Evolutionary conservation across 306 rosid species (phyloP).

Genomic region (Cucumis cinereus): DNA sequence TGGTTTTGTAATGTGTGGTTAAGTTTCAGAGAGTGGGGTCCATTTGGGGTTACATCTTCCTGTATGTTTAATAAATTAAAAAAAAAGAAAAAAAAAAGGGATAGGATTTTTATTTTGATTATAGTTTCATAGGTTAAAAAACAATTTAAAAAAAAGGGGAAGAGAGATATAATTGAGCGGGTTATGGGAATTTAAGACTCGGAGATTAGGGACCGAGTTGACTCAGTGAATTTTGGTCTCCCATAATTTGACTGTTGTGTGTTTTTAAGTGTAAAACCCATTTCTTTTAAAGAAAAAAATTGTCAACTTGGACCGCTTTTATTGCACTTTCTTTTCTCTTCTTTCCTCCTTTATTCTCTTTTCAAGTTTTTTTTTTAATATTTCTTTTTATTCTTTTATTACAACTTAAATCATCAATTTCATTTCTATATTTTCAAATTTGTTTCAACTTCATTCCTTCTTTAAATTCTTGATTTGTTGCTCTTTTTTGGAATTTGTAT

Average conservation of each 20-base stretch:
- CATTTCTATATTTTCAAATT: background rate
- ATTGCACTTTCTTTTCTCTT: background rate
- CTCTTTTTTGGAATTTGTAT: no score
- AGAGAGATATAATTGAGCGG: background rate
- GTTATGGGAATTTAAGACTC: background rate
- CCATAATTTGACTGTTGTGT: background rate
- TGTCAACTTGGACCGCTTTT: constrained; percentile 7
- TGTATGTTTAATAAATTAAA: constrained; percentile 51
- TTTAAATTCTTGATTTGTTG: no score
- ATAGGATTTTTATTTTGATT: background rate
- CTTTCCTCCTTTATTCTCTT: background rate
- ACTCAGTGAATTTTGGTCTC: background rate
- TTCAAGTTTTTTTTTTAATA: background rate
- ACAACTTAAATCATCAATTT: no score
- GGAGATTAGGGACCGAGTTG: background rate
- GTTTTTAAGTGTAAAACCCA: background rate
- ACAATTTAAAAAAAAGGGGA: background rate
- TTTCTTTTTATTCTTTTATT: background rate
- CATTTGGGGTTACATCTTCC: constrained; percentile 40
- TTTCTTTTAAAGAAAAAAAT: background rate
- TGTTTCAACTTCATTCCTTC: no score
- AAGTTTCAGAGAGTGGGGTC: constrained; percentile 35
- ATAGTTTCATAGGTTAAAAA: background rate
- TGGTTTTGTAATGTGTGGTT: constrained; percentile 59
- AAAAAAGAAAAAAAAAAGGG: constrained; percentile 24